Base-by-base conservation (phyloP, 2,329 filamentous ascomycete genomes). In the Paracorniculantispora psalliotae region DNA sequence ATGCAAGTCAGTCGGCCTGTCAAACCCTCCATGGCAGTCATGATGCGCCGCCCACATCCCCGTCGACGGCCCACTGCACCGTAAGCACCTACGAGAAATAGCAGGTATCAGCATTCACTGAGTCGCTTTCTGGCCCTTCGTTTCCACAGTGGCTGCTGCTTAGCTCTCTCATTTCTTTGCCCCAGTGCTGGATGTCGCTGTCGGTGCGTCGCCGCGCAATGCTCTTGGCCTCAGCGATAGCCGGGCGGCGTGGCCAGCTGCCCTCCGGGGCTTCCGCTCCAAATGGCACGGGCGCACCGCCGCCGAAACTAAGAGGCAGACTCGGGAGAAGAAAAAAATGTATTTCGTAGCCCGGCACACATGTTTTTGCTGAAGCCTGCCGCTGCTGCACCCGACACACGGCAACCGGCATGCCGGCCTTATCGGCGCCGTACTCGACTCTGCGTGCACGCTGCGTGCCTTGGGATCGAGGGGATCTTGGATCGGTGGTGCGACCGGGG, bases 401-500 rank as follows among this genome's bases (percentile, higher is more conserved):
- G 13, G 4, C 44, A 15, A 9, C 5, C n/a, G n/a, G n/a, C 4
- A 12, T 37, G 10, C 12, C 21, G 41, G 10, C n/a, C n/a, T n/a
- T n/a, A 57, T 57, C 54, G 15, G 43, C 26, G n/a, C 19, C 26
- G 12, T 23, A 4, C 12, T 41, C 35, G 30, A 19, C 15, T 30
- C 19, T 33, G 46, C n/a, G n/a, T n/a, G n/a, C n/a, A n/a, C n/a
- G n/a, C 35, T 37, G 46, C 47, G 33, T 41, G 44, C 54, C 35
- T 55, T 28, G 44, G 54, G 25, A 50, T 49, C 54, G 46, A 30
- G 43, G 7, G 25, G 54, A 50, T 57, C 54, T 57, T 50, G 54
- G 54, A 50, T 57, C 54, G 44, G 43, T 57, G 43, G 44, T 57
- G 33, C 23, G 44, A 57, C 54, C 25, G 54, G 54, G 54, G 54